Percentiles rank a stretch among this genome's conserved stretches.
Evolutionary conservation across 495 filamentous ascomycete species (phyloP).

Genomic region (Penicillium coffeae): DNA sequence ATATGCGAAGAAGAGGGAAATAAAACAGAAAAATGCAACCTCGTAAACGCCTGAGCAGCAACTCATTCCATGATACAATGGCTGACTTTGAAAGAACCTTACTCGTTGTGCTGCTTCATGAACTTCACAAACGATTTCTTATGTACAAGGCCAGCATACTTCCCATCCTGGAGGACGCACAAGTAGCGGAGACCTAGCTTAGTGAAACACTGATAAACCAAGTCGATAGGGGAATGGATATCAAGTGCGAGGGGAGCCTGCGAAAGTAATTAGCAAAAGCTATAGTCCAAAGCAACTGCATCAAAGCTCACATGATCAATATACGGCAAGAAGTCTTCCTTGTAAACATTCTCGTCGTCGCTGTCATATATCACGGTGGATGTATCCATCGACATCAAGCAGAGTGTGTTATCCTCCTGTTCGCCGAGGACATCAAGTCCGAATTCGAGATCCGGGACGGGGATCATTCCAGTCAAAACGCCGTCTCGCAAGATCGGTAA

Average conservation of each 20-base stretch:
- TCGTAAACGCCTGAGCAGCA: no score
- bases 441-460: conserved; percentile 91
- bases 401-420: conserved; percentile 66
- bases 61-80: not conserved
- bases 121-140: conserved; percentile 98
- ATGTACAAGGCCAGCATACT: conserved; percentile 88
- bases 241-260: conserved; percentile 83
- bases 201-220: conserved; percentile 95
- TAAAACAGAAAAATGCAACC: conserved; percentile 1
- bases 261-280: conserved; percentile 2
- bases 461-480: conserved; percentile 85
- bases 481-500: conserved; percentile 78
- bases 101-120: conserved; percentile 72
- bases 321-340: conserved; percentile 75
- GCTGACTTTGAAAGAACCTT: not conserved
- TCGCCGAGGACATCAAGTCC: conserved; percentile 73
- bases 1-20: conserved; percentile 2
- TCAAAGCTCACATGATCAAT: conserved; percentile 69
- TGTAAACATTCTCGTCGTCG: conserved; percentile 33
- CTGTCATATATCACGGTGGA: conserved; percentile 52
- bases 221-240: conserved; percentile 84
- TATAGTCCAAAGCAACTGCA: not conserved
- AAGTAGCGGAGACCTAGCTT: conserved; percentile 92
- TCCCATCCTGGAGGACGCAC: conserved; percentile 79
- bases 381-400: conserved; percentile 71